Percentiles rank a stretch among this genome's conserved stretches.
These are phyloP conservation scores for Podaxis mareebaensis DNA, from an alignment of 768 basidiomycete species.

Conservation along the genomic window DNA sequence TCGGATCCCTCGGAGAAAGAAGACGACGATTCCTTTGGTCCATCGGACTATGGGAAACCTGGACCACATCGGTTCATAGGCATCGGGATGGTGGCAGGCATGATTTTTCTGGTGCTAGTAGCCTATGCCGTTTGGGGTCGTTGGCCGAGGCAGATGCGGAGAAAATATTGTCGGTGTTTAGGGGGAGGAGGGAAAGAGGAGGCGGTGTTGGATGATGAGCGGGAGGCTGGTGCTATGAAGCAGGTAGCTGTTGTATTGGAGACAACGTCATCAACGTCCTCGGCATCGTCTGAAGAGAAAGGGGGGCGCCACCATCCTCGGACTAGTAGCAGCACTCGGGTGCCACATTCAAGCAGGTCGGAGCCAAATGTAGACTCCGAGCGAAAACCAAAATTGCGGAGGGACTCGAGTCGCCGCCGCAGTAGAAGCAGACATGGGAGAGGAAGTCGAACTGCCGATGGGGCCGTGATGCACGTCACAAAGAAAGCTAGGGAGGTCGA, in stretches of 20 bases:
- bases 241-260: slow-evolving; percentile 9
- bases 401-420: slow-evolving; percentile 7
- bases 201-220: neutral
- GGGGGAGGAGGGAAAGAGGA: slow-evolving; percentile 9
- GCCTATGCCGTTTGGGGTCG: slow-evolving; percentile 38
- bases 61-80: slow-evolving; percentile 48
- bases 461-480: neutral
- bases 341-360: neutral
- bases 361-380: neutral
- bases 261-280: slow-evolving; percentile 9
- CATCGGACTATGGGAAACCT: slow-evolving; percentile 23
- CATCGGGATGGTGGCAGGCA: slow-evolving; percentile 38
- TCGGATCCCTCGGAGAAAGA: slow-evolving; percentile 27
- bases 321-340: neutral
- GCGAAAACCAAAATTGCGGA: neutral
- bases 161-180: slow-evolving; percentile 19
- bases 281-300: slow-evolving; percentile 10
- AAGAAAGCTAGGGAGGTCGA: neutral
- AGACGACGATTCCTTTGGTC: slow-evolving; percentile 17
- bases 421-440: slow-evolving; percentile 9
- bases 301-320: neutral
- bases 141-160: slow-evolving; percentile 33
- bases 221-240: slow-evolving; percentile 3
- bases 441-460: neutral
- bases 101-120: slow-evolving; percentile 34